phyloP scores from a whole-genome alignment of 805 yeast genomes.

The Zygoascus tannicola region DNA sequence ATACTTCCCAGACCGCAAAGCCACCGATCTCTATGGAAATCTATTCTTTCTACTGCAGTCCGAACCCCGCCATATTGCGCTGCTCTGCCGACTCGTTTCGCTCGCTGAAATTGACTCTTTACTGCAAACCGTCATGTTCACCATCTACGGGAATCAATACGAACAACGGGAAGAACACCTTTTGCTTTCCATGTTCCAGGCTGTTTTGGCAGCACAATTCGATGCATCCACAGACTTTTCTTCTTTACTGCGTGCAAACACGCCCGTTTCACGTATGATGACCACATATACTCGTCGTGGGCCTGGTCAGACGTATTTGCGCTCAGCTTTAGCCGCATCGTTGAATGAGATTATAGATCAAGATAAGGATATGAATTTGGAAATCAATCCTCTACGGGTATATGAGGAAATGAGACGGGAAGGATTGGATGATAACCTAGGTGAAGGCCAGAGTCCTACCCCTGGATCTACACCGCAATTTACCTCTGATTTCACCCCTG shows the following conservation, averaged over 20 bases:
- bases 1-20: conserved; percentile 24
- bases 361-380: conserved; percentile 21
- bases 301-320: conserved; percentile 31
- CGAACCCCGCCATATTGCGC: conserved; percentile 31
- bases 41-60: conserved; percentile 31
- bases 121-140: conserved; percentile 33
- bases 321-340: conserved; percentile 23
- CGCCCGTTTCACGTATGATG: conserved; percentile 34
- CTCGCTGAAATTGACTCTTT: conserved; percentile 31
- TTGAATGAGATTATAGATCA: conserved; percentile 23
- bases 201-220: conserved; percentile 30
- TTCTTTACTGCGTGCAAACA: conserved; percentile 30
- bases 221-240: conserved; percentile 29
- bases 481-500: not conserved
- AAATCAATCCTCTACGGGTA: conserved; percentile 28
- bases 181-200: conserved; percentile 30
- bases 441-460: conserved; percentile 1
- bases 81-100: conserved; percentile 25
- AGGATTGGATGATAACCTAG: conserved; percentile 15
- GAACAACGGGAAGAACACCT: conserved; percentile 34
- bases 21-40: conserved; percentile 27
- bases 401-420: conserved; percentile 20
- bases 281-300: conserved; percentile 33
- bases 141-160: conserved; percentile 34
- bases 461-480: too few species aligned